Percentiles rank a stretch among this genome's conserved stretches.
phyloP scores from a whole-genome alignment of 1,139 yeast genomes.

The Martiniozyma asiatica region DNA sequence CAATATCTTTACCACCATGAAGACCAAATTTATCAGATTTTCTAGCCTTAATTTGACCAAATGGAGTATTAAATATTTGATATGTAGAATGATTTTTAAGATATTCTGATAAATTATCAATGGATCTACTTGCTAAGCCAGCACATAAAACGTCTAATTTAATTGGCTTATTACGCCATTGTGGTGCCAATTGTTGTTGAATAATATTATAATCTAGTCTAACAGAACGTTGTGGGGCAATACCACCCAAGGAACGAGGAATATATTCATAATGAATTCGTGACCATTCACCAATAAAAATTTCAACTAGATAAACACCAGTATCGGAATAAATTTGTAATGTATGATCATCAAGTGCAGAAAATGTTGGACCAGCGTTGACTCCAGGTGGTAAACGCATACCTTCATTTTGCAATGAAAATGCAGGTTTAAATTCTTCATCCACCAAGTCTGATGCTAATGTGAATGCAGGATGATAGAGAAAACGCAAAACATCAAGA shows the following conservation, averaged over 20 bases:
- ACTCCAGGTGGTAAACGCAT: constrained; percentile 16
- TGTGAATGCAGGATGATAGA: constrained; percentile 70
- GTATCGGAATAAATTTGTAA: constrained; percentile 37
- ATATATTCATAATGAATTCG: constrained; percentile 48
- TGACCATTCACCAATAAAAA: constrained; percentile 51
- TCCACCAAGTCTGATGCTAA: constrained; percentile 48
- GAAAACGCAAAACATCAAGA: constrained; percentile 63
- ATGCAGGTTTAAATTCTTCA: constrained; percentile 15
- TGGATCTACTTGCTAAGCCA: constrained; percentile 27
- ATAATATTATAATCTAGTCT: constrained; percentile 37
- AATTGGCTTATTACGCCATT: constrained; percentile 30
- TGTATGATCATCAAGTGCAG: constrained; percentile 31
- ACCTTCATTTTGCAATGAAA: constrained; percentile 15
- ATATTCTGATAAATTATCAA: constrained; percentile 32
- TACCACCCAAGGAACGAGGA: constrained; percentile 44
- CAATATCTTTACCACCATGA: constrained; percentile 14
- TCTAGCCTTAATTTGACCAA: constrained; percentile 11
- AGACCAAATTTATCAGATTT: constrained; percentile 16
- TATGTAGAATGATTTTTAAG: constrained; percentile 10
- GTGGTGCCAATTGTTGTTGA: constrained; percentile 30
- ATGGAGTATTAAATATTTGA: constrained; percentile 7
- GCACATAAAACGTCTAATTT: constrained; percentile 37
- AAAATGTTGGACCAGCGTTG: constrained; percentile 13
- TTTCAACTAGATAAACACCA: constrained; percentile 68
- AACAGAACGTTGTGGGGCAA: constrained; percentile 45